phyloP scores from a whole-genome alignment of 2,329 filamentous ascomycete genomes.

The Curvularia eragrostidis region DNA sequence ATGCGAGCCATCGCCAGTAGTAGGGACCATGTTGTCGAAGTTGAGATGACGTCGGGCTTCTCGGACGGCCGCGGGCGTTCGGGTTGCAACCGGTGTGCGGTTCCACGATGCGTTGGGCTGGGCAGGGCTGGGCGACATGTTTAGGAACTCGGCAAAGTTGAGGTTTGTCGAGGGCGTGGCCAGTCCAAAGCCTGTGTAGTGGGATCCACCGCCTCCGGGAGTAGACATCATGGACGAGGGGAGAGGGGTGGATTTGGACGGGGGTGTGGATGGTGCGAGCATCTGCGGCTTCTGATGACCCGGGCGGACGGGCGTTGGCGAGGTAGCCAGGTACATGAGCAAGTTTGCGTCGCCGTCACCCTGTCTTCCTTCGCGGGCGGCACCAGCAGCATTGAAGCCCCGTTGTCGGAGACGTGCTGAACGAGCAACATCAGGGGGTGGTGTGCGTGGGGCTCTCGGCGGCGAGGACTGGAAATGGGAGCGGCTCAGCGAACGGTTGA shows the following conservation, averaged over 20 bases:
- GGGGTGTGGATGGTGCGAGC: conserved; percentile 62
- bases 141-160: conserved; percentile 96
- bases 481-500: conserved; percentile 58
- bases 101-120: conserved; percentile 75
- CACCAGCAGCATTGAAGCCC: conserved; percentile 49
- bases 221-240: conserved; percentile 92
- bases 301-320: conserved; percentile 81
- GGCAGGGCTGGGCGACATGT: conserved; percentile 94
- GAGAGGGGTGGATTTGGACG: conserved; percentile 63
- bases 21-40: conserved; percentile 76
- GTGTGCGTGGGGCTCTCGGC: conserved; percentile 60
- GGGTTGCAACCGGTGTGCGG: conserved; percentile 63
- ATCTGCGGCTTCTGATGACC: conserved; percentile 55
- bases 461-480: conserved; percentile 77
- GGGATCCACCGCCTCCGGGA: conserved; percentile 67
- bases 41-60: conserved; percentile 78
- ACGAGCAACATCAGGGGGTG: conserved; percentile 49
- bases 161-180: conserved; percentile 84
- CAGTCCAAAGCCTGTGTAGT: conserved; percentile 66
- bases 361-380: conserved; percentile 59
- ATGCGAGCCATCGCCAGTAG: conserved; percentile 56
- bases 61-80: conserved; percentile 73
- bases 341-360: conserved; percentile 85
- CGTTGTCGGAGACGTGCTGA: conserved; percentile 51
- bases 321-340: conserved; percentile 87